phyloP scores from a whole-genome alignment of 768 basidiomycete genomes.

The Russula griseocarnosa region DNA sequence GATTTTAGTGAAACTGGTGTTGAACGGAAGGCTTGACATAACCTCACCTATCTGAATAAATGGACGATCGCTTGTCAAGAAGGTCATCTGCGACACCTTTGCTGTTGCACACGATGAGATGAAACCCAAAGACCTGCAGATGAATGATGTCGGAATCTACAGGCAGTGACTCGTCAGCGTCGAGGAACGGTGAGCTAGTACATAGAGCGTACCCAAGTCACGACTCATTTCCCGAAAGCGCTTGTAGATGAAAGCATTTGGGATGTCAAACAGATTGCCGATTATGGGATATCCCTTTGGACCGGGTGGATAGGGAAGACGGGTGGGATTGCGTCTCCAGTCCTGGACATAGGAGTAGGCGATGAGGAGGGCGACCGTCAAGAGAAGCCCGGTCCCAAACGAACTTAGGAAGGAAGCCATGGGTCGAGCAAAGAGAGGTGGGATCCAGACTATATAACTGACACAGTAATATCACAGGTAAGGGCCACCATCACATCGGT shows the following conservation, averaged over 20 bases:
- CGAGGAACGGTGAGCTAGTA: background rate
- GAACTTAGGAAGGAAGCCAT: slow-evolving; percentile 18
- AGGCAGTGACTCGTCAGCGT: background rate
- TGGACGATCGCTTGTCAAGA: slow-evolving; percentile 39
- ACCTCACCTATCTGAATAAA: slow-evolving; percentile 37
- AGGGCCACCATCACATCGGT: no score
- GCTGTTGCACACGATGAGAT: slow-evolving; percentile 37
- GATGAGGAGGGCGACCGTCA: slow-evolving; percentile 8
- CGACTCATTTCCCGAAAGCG: slow-evolving; percentile 25
- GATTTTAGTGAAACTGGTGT: background rate
- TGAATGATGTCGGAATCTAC: slow-evolving; percentile 35
- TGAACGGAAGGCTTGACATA: background rate
- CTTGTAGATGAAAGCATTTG: slow-evolving; percentile 28
- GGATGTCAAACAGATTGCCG: slow-evolving; percentile 30
- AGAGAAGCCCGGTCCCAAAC: slow-evolving; percentile 4
- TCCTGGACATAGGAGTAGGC: slow-evolving; percentile 21
- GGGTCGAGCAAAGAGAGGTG: background rate
- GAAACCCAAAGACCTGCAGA: slow-evolving; percentile 31
- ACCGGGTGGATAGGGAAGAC: slow-evolving; percentile 30
- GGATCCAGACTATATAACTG: background rate
- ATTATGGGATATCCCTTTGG: slow-evolving; percentile 30
- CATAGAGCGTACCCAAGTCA: slow-evolving; percentile 14
- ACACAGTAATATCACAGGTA: background rate
- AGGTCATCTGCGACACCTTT: slow-evolving; percentile 36
- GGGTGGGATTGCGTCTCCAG: slow-evolving; percentile 23